These are phyloP conservation scores for Emergomyces orientalis DNA, from an alignment of 2,329 filamentous ascomycete species.

Conservation along the genomic window DNA sequence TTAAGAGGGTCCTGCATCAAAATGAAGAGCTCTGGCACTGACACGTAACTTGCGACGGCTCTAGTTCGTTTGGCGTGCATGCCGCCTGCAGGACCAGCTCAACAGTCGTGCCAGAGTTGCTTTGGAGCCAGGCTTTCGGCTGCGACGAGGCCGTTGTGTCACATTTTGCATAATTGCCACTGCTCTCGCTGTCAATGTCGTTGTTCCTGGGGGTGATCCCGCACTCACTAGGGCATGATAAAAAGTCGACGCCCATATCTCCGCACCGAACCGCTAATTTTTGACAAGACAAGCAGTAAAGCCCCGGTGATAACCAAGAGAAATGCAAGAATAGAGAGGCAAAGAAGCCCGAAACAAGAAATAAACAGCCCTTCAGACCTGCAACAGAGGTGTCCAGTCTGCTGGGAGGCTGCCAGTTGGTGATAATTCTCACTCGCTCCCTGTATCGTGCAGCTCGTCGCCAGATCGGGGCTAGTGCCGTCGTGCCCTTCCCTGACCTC, in stretches of 20 bases:
- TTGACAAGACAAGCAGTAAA: not conserved
- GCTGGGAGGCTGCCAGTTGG: not conserved
- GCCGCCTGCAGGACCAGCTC: conserved; percentile 18
- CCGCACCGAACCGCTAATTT: not conserved
- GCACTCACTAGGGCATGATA: not conserved
- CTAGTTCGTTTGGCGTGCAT: conserved; percentile 13
- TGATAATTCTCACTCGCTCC: not conserved
- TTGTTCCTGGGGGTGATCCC: conserved; percentile 6
- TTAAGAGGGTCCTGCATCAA: conserved; percentile 21
- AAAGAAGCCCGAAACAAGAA: not conserved
- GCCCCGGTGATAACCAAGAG: not conserved
- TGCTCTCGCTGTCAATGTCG: conserved; percentile 19
- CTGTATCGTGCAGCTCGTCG: not conserved
- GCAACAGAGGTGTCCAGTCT: not conserved
- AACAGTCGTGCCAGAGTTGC: conserved; percentile 8
- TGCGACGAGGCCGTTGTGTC: conserved; percentile 1
- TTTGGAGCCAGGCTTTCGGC: not conserved
- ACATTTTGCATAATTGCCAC: conserved; percentile 15
- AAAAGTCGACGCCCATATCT: not conserved
- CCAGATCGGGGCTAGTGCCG: conserved; percentile 2
- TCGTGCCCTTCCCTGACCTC: not conserved
- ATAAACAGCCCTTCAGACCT: not conserved
- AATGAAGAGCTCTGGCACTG: conserved; percentile 24
- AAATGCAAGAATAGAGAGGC: not conserved
- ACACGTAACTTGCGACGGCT: conserved; percentile 18